Evolutionary conservation across 768 basidiomycete species (phyloP), one percentile per base, ranked within the genome.

Genomic region (Boletales sp.): DNA sequence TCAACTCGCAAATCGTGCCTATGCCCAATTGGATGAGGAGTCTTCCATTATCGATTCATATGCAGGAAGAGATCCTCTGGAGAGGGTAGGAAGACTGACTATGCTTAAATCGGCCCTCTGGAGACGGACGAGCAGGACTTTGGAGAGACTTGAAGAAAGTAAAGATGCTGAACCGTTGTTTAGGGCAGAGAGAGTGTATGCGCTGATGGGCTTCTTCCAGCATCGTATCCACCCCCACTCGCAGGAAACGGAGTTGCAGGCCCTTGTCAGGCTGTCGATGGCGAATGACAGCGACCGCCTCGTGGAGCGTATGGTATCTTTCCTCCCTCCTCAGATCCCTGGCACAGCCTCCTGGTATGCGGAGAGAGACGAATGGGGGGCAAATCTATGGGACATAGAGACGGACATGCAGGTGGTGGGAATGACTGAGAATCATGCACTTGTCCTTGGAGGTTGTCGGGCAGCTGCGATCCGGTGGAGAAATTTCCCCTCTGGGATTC

Each of bases 121-220:
- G 65, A 48, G 50, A 25, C 51, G 62, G 34, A 58, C 17, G 33
- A 61, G 56, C 15, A 12, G 37, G 1, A 37, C 36, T 11, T 17
- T 48, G 1, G 18, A 47, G 30, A 17, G 2, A n/a, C 39, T 51
- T 14, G 33, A 5, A 30, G 17, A 7, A 14, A n/a, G 18, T 21
- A 39, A 19, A 21, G 38, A 39, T 2, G 38, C 38, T 11, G 19
- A 18, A 39, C 8, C 18, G n/a, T 7, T 37, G 36, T 37, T 37
- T 37, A 18, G n/a, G 17, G 36, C 36, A 17, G 36, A 9, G 11
- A 61, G 49, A 19, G 62, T 66, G 31, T 64, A 62, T 11, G 53
- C 62, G 10, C 53, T 67, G 1, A 62, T 61, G 65, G 56, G 56
- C 5, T 62, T 67, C 39, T 63, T 67, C 18, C 50, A 55, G 25